These are phyloP conservation scores for Nakazawaea populi DNA, from an alignment of 805 yeast species.

Conservation along the genomic window DNA sequence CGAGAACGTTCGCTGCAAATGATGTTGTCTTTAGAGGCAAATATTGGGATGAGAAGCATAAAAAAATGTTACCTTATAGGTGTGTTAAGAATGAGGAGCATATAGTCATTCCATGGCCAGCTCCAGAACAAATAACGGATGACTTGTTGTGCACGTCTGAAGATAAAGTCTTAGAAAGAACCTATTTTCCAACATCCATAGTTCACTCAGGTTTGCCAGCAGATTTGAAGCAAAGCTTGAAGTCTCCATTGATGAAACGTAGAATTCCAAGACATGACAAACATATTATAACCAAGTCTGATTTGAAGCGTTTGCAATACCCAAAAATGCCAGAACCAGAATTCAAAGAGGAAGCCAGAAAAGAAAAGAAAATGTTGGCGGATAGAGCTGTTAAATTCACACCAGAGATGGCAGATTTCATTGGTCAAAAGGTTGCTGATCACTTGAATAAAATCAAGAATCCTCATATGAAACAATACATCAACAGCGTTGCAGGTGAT, in stretches of 20 bases:
- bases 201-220: slow-evolving; percentile 65
- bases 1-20: slow-evolving; percentile 74
- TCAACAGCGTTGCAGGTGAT: slow-evolving; percentile 14
- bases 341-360: slow-evolving; percentile 53
- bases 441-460: slow-evolving; percentile 26
- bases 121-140: slow-evolving; percentile 54
- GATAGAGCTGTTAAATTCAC: slow-evolving; percentile 34
- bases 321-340: slow-evolving; percentile 76
- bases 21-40: slow-evolving; percentile 60
- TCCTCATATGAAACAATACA: slow-evolving; percentile 23
- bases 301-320: slow-evolving; percentile 54
- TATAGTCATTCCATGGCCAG: slow-evolving; percentile 86
- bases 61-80: slow-evolving; percentile 70
- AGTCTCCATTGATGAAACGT: slow-evolving; percentile 68
- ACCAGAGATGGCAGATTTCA: slow-evolving; percentile 36
- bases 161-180: slow-evolving; percentile 58
- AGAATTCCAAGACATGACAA: slow-evolving; percentile 34
- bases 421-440: slow-evolving; percentile 34
- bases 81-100: slow-evolving; percentile 64
- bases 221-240: slow-evolving; percentile 58
- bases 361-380: slow-evolving; percentile 44
- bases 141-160: slow-evolving; percentile 53
- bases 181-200: slow-evolving; percentile 66
- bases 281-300: slow-evolving; percentile 46
- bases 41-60: slow-evolving; percentile 71